Evolutionary conservation across 768 basidiomycete species (phyloP).

Genomic region (Crassisporium funariophilum): DNA sequence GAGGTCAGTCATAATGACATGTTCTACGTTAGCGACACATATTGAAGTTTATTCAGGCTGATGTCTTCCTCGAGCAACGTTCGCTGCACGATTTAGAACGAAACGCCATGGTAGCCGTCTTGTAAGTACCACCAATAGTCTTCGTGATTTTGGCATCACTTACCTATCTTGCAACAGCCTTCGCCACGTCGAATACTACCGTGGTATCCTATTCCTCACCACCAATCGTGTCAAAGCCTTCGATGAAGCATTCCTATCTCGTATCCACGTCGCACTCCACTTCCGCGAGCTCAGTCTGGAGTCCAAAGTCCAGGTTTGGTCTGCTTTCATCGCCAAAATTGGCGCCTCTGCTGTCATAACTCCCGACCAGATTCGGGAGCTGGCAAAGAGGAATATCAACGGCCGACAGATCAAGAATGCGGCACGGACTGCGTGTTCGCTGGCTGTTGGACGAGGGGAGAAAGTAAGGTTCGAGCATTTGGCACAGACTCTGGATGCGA

Average conservation of each 20-base stretch:
- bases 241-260: constrained; percentile 70
- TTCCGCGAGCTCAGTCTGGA: constrained; percentile 57
- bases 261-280: constrained; percentile 67
- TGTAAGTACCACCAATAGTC: constrained; percentile 34
- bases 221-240: constrained; percentile 61
- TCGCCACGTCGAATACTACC: constrained; percentile 59
- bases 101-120: constrained; percentile 75
- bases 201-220: constrained; percentile 58
- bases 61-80: constrained; percentile 74
- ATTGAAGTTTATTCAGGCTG: constrained; percentile 44
- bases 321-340: constrained; percentile 56
- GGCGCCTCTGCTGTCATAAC: constrained; percentile 38
- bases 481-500: constrained; percentile 58
- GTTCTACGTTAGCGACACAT: not conserved
- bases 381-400: constrained; percentile 57
- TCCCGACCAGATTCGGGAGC: constrained; percentile 41
- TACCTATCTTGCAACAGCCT: constrained; percentile 42
- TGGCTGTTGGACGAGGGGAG: constrained; percentile 52
- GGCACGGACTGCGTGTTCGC: constrained; percentile 61
- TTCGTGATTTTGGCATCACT: constrained; percentile 25
- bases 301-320: constrained; percentile 64
- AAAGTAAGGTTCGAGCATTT: constrained; percentile 52
- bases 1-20: constrained; percentile 33
- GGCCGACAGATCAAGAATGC: constrained; percentile 74
- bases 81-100: constrained; percentile 64